phyloP scores from a whole-genome alignment of 768 basidiomycete genomes.

The Lactarius hatsudake region DNA sequence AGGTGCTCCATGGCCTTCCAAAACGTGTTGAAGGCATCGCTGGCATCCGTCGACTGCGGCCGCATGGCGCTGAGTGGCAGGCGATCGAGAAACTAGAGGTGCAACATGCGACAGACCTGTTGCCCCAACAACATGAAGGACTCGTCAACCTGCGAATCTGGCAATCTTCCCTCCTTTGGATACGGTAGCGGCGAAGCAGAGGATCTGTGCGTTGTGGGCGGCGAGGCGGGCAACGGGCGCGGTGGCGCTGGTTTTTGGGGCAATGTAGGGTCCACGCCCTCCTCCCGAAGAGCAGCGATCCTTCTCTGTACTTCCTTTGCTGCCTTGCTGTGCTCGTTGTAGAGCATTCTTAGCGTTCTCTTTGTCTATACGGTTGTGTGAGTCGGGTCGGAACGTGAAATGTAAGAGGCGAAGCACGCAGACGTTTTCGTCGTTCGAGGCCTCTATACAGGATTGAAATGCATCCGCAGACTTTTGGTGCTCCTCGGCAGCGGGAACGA shows the following conservation, averaged over 20 bases:
- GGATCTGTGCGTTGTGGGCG: slow-evolving; percentile 32
- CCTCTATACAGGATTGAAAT: slow-evolving; percentile 69
- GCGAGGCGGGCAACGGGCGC: slow-evolving; percentile 31
- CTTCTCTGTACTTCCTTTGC: slow-evolving; percentile 68
- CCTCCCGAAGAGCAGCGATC: slow-evolving; percentile 67
- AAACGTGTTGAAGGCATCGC: slow-evolving; percentile 85
- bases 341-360: slow-evolving; percentile 70
- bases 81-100: background rate
- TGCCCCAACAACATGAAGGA: slow-evolving; percentile 89
- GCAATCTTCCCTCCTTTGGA: slow-evolving; percentile 44
- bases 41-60: slow-evolving; percentile 50
- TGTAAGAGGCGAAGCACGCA: slow-evolving; percentile 11
- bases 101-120: slow-evolving; percentile 46
- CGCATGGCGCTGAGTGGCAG: slow-evolving; percentile 12
- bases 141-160: slow-evolving; percentile 62
- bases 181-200: slow-evolving; percentile 46
- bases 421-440: slow-evolving; percentile 71
- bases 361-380: slow-evolving; percentile 52
- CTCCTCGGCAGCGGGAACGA: slow-evolving; percentile 71
- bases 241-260: slow-evolving; percentile 54
- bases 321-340: slow-evolving; percentile 70
- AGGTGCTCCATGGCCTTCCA: slow-evolving; percentile 88
- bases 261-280: slow-evolving; percentile 72
- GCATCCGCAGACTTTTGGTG: slow-evolving; percentile 75
- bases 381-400: slow-evolving; percentile 8